A percentile compares a stretch with the other conserved stretches of the same genome.
These are phyloP conservation scores for Pistacia vera DNA, from an alignment of 345 rosid genomes.

Conservation along the genomic window DNA sequence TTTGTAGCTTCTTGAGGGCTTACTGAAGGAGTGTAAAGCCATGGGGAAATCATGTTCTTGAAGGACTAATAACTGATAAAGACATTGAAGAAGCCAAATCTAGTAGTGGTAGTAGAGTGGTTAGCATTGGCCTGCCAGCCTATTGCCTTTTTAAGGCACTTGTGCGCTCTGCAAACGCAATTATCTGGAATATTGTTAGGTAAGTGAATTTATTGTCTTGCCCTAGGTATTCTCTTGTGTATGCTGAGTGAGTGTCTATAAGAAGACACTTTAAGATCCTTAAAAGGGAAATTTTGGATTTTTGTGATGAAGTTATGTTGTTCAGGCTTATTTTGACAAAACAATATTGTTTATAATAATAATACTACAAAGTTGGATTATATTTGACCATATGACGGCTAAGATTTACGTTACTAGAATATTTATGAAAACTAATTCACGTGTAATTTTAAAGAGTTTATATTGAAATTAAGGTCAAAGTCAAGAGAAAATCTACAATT, in stretches of 20 bases:
- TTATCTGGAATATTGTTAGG: conserved; percentile 66
- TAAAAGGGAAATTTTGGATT: background rate
- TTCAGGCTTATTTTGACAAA: background rate
- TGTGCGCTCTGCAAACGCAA: conserved; percentile 62
- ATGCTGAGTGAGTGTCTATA: background rate
- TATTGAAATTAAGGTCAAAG: too few species aligned
- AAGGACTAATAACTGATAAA: conserved; percentile 72
- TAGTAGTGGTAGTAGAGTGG: conserved; percentile 57
- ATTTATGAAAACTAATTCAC: too few species aligned
- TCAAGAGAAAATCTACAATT: too few species aligned
- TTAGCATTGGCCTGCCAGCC: conserved; percentile 88
- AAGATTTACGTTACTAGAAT: too few species aligned
- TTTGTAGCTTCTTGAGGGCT: conserved; percentile 59
- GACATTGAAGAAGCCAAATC: conserved; percentile 85
- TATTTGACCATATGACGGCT: too few species aligned
- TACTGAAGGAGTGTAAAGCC: conserved; percentile 61
- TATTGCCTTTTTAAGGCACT: conserved; percentile 74
- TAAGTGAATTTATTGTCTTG: conserved; percentile 34
- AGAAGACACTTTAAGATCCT: conserved; percentile 2
- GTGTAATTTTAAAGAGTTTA: too few species aligned
- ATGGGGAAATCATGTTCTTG: conserved; percentile 63
- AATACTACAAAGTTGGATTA: too few species aligned
- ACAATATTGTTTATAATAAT: too few species aligned
- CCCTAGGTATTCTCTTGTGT: background rate
- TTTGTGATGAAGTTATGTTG: background rate